phyloP scores from a whole-genome alignment of 2,329 filamentous ascomycete genomes.

The Beauveria scarabaeidicola region DNA sequence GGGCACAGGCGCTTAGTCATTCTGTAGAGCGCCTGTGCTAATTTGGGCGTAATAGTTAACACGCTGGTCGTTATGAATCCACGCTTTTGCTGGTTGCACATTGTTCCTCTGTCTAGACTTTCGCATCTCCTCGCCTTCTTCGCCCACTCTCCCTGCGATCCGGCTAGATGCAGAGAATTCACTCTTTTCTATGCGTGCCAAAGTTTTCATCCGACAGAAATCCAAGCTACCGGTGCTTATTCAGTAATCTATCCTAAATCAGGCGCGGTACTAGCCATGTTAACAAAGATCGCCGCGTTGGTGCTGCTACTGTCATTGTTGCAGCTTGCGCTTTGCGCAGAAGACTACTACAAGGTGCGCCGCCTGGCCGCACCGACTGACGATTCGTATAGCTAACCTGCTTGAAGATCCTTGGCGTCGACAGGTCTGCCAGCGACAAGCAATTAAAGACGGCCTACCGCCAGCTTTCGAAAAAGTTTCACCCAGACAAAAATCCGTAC shows the following conservation, averaged over 20 bases:
- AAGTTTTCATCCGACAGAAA: background rate
- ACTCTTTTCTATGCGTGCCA: background rate
- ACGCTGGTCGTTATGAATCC: conserved; percentile 10
- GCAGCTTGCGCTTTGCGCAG: conserved; percentile 47
- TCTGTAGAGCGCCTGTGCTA: no score
- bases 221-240: background rate
- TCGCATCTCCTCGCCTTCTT: background rate
- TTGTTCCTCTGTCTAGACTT: background rate
- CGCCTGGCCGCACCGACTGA: conserved; percentile 2
- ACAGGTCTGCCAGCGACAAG: conserved; percentile 69
- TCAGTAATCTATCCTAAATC: background rate
- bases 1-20: no score
- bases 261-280: conserved; percentile 33
- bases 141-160: background rate
- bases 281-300: conserved; percentile 41
- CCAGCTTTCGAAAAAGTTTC: conserved; percentile 85
- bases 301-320: conserved; percentile 44
- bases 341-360: conserved; percentile 72
- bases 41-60: conserved; percentile 13
- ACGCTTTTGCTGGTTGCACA: background rate
- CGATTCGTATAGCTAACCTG: background rate
- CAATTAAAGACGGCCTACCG: conserved; percentile 94
- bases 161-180: background rate
- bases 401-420: conserved; percentile 65
- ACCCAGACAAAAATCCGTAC: conserved; percentile 97